phyloP scores from a whole-genome alignment of 441 rosid species.

The Jatropha podagrica region DNA sequence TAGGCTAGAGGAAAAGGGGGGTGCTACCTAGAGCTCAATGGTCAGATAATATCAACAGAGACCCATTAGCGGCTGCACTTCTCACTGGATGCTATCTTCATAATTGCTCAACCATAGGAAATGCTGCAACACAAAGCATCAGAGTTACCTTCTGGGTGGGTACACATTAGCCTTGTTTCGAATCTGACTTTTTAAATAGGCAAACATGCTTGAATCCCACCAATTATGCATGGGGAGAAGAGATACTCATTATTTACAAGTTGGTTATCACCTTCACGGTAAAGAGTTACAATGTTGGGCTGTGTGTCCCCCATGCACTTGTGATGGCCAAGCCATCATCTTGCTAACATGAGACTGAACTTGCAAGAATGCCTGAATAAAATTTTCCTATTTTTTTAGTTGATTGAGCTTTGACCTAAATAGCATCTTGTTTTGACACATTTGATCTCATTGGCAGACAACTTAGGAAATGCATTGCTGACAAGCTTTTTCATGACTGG shows the following conservation, averaged over 20 bases:
- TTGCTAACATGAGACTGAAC: not conserved
- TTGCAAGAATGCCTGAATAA: not conserved
- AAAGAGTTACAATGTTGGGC: not conserved
- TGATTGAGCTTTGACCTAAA: slow-evolving; percentile 4
- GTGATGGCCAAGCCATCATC: not conserved
- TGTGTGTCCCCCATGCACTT: not conserved
- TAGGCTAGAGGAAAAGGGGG: not conserved
- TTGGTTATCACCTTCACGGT: not conserved
- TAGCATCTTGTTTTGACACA: slow-evolving; percentile 12
- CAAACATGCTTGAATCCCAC: not conserved
- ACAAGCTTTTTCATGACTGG: slow-evolving; percentile 66
- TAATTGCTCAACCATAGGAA: not conserved
- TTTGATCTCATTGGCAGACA: slow-evolving; percentile 47
- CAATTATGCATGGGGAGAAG: not conserved
- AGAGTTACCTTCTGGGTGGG: not conserved
- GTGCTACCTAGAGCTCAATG: not conserved
- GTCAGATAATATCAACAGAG: not conserved
- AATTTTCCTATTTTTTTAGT: not conserved
- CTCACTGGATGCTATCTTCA: not conserved
- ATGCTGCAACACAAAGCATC: not conserved
- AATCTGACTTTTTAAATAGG: not conserved
- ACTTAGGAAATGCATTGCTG: slow-evolving; percentile 73
- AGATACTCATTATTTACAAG: not conserved
- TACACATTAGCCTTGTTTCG: not conserved
- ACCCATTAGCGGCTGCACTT: not conserved